Evolutionary conservation across 2,329 filamentous ascomycete species (phyloP).

Genomic region (Kalmusia sp.): DNA sequence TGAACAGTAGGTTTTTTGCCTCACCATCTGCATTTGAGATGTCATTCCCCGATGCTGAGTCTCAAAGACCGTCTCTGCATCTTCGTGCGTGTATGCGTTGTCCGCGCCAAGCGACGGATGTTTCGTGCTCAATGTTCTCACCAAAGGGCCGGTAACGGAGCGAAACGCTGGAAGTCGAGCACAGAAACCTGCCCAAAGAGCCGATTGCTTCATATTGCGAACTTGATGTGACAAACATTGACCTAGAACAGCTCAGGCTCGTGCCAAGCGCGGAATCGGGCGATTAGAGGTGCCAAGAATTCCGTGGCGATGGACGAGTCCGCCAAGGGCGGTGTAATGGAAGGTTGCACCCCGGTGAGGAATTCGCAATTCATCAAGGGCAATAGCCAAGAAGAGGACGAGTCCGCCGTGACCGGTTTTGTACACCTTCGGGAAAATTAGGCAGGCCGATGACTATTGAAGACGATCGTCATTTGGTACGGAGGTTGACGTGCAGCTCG

Average conservation of each 20-base stretch:
- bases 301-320: slow-evolving; percentile 9
- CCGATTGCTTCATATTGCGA: neutral
- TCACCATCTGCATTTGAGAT: no score
- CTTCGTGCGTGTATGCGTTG: slow-evolving; percentile 17
- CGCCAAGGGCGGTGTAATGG: slow-evolving; percentile 25
- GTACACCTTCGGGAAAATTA: slow-evolving; percentile 4
- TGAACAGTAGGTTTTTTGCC: no score
- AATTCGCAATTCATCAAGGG: slow-evolving; percentile 15
- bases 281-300: slow-evolving; percentile 19
- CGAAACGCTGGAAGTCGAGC: neutral
- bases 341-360: slow-evolving; percentile 8
- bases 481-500: slow-evolving; percentile 17
- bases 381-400: slow-evolving; percentile 19
- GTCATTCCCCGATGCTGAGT: neutral
- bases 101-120: slow-evolving; percentile 18
- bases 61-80: neutral
- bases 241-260: neutral
- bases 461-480: slow-evolving; percentile 7
- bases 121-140: slow-evolving; percentile 12
- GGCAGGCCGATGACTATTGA: neutral
- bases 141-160: slow-evolving; percentile 2
- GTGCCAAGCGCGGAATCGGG: slow-evolving; percentile 25
- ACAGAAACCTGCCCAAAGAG: neutral
- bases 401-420: slow-evolving; percentile 7
- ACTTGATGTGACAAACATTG: neutral